phyloP scores from a whole-genome alignment of 305 asterid species.

The Plantago coronopus region DNA sequence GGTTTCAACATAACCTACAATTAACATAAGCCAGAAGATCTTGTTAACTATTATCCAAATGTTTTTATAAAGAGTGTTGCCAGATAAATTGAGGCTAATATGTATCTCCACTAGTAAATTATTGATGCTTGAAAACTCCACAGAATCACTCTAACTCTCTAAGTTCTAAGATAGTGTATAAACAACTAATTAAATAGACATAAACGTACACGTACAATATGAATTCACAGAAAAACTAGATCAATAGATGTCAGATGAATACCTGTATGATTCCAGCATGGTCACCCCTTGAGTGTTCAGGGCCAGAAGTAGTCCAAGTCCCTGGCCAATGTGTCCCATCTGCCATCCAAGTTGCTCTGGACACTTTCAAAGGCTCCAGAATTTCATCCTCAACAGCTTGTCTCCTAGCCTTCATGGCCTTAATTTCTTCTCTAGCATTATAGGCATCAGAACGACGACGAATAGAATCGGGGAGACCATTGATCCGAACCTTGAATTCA shows the following conservation, averaged over 20 bases:
- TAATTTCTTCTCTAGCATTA: slow-evolving; percentile 88
- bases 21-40: slow-evolving; percentile 15
- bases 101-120: background rate
- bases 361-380: slow-evolving; percentile 66
- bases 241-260: slow-evolving; percentile 5
- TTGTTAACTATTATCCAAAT: background rate
- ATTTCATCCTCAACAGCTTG: slow-evolving; percentile 60
- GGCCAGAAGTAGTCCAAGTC: slow-evolving; percentile 62
- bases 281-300: slow-evolving; percentile 92
- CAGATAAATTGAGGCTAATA: background rate
- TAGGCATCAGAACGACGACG: slow-evolving; percentile 94
- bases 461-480: slow-evolving; percentile 87
- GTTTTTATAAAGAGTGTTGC: background rate
- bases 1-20: slow-evolving; percentile 96
- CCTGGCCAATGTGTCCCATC: slow-evolving; percentile 99
- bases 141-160: no score
- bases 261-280: slow-evolving; percentile 99
- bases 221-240: background rate
- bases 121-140: no score
- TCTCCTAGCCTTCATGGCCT: slow-evolving; percentile 75
- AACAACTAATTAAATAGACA: background rate
- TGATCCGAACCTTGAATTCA: slow-evolving; percentile 87
- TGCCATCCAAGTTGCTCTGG: slow-evolving; percentile 99
- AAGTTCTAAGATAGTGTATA: background rate
- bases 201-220: background rate